phyloP scores from a whole-genome alignment of 164 flowering plant species.

The Stephania yunnanensis region DNA sequence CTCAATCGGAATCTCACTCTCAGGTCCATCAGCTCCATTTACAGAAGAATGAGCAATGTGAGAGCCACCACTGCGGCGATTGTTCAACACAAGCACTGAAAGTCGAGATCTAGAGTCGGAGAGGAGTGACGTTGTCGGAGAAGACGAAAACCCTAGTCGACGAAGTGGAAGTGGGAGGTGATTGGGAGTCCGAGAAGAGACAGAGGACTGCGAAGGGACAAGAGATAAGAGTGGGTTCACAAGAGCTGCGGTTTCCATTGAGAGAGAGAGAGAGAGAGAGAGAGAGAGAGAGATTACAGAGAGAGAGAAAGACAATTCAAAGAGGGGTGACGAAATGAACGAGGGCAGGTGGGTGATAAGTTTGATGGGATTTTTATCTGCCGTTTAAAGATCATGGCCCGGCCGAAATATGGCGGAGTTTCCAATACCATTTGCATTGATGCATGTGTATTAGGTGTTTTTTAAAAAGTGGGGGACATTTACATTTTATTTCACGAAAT shows the following conservation, averaged over 20 bases:
- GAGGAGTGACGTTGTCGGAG: slow-evolving; percentile 6
- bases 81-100: neutral
- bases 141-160: neutral
- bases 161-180: neutral
- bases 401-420: too few relatives aligned
- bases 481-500: too few relatives aligned
- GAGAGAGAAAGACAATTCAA: neutral
- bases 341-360: neutral
- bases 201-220: slow-evolving; percentile 9
- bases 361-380: neutral
- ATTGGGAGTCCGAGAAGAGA: neutral
- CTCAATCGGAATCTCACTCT: slow-evolving; percentile 23
- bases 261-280: neutral
- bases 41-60: slow-evolving; percentile 9
- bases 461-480: too few relatives aligned
- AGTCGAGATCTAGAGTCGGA: slow-evolving; percentile 7
- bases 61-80: neutral
- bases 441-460: too few relatives aligned
- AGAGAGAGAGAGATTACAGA: neutral
- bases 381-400: too few relatives aligned
- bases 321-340: slow-evolving; percentile 2
- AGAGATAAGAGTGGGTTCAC: slow-evolving; percentile 12
- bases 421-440: too few relatives aligned
- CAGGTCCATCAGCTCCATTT: slow-evolving; percentile 5
- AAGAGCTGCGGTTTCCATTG: slow-evolving; percentile 22